phyloP scores from a whole-genome alignment of 371 early-diverging fungal genomes.

The Chytridium lagenaria region DNA sequence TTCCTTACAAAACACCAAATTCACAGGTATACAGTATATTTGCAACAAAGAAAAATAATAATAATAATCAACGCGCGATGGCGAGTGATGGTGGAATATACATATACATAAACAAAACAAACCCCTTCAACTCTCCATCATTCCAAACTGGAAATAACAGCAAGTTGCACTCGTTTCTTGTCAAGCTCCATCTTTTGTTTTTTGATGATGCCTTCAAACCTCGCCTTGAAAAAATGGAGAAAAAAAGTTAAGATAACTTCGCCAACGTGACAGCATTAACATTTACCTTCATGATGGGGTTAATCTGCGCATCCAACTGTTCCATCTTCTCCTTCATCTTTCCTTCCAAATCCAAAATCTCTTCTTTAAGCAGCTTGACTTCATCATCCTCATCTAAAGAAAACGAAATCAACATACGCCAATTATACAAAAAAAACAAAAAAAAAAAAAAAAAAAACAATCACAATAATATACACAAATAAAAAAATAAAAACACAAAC shows the following conservation, averaged over 20 bases:
- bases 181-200: constrained; percentile 38
- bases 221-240: constrained; percentile 26
- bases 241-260: not conserved
- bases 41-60: not conserved
- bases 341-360: constrained; percentile 44
- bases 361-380: constrained; percentile 28
- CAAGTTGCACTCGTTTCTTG: not conserved
- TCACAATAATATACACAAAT: not conserved
- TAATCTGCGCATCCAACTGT: constrained; percentile 38
- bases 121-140: not conserved
- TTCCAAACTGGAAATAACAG: not conserved
- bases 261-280: no score
- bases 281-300: constrained; percentile 55
- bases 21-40: no score
- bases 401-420: not conserved
- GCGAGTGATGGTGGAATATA: no score
- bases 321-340: constrained; percentile 41
- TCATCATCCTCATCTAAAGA: constrained; percentile 26
- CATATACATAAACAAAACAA: constrained; percentile 9
- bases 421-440: not conserved
- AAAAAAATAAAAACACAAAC: constrained; percentile 3
- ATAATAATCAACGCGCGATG: no score
- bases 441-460: constrained; percentile 7
- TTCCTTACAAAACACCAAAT: no score
- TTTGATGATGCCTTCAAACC: constrained; percentile 47